phyloP scores from a whole-genome alignment of 2,329 filamentous ascomycete species.

The Fusarium tupiense region DNA sequence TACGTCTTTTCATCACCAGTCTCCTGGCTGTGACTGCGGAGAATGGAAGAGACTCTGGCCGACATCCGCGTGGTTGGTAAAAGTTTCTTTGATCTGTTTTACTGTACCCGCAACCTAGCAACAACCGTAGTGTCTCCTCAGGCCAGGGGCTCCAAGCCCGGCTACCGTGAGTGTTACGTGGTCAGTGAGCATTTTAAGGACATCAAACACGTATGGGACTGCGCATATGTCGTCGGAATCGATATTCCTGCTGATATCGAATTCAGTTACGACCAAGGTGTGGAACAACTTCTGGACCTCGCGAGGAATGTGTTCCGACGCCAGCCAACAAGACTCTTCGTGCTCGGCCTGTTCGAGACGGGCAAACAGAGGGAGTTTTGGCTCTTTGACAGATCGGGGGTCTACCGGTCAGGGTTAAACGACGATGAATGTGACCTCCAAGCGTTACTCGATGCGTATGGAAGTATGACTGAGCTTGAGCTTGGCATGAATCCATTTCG shows the following conservation, averaged over 20 bases:
- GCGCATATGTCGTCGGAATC: background rate
- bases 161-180: background rate
- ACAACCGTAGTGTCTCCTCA: background rate
- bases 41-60: background rate
- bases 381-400: conserved; percentile 37
- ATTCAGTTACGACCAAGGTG: background rate
- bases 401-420: conserved; percentile 19
- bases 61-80: background rate
- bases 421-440: background rate
- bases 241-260: background rate
- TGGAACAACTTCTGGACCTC: background rate
- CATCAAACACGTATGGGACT: background rate
- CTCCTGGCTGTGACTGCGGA: background rate
- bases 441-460: background rate
- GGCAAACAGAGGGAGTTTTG: conserved; percentile 34
- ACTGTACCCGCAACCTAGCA: background rate
- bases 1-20: rapidly evolving
- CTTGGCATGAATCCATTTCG: conserved; percentile 12
- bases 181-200: background rate
- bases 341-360: conserved; percentile 21
- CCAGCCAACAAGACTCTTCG: conserved; percentile 36
- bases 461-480: conserved; percentile 10
- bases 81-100: background rate
- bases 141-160: background rate
- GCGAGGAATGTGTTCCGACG: background rate